phyloP scores from a whole-genome alignment of 148 eudicot genomes.

The Rhododendron ovatum region DNA sequence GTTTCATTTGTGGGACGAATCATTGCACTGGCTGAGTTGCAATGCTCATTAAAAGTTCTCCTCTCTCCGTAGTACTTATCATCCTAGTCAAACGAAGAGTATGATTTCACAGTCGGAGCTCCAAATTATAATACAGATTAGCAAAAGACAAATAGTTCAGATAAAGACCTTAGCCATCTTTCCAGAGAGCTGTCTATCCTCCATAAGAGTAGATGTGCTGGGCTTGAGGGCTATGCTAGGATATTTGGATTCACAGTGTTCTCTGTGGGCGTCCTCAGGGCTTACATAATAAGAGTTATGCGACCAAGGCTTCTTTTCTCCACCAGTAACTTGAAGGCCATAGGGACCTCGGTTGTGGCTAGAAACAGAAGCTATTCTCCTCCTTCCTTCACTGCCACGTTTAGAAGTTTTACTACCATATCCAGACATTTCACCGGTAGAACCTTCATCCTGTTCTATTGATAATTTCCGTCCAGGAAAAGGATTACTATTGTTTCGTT shows the following conservation, averaged over 20 bases:
- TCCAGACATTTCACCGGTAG: conserved; percentile 23
- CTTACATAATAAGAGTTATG: conserved; percentile 24
- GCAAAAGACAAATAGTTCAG: neutral
- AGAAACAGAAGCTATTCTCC: conserved; percentile 25
- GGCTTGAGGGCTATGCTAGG: conserved; percentile 27
- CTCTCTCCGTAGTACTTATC: conserved; percentile 36
- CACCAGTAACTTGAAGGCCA: conserved; percentile 31
- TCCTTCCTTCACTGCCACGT: conserved; percentile 23
- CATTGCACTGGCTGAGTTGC: conserved; percentile 29
- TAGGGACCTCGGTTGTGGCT: conserved; percentile 20
- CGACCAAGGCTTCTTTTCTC: conserved; percentile 26
- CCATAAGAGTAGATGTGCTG: conserved; percentile 20
- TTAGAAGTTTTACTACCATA: conserved; percentile 19
- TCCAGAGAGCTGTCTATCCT: conserved; percentile 35
- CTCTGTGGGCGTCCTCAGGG: conserved; percentile 28
- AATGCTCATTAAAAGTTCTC: conserved; percentile 29
- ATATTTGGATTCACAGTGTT: conserved; percentile 31
- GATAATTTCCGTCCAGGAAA: conserved; percentile 29
- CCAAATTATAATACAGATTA: conserved; percentile 2
- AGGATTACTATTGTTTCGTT: conserved; percentile 8
- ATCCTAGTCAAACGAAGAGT: conserved; percentile 33
- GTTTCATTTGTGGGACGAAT: conserved; percentile 39
- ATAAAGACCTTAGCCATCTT: conserved; percentile 41
- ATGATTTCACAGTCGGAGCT: conserved; percentile 8
- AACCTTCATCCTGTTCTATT: conserved; percentile 16